These are phyloP conservation scores for Aspergillus funiculosus DNA, from an alignment of 495 filamentous ascomycete genomes.

Conservation along the genomic window DNA sequence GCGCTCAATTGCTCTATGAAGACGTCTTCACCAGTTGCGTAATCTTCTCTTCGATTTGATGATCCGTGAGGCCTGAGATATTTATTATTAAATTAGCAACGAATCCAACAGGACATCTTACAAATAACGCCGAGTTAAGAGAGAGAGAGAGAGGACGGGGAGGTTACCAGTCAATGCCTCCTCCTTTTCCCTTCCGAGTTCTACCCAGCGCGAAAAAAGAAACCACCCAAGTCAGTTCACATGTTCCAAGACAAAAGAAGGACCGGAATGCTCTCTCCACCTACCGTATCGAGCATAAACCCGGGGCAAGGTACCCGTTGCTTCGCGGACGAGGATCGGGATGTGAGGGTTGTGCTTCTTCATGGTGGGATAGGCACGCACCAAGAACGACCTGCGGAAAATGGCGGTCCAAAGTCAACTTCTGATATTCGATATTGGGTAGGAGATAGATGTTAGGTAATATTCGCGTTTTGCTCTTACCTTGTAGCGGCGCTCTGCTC, in stretches of 20 bases:
- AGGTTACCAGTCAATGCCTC: constrained; percentile 66
- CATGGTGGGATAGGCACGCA: constrained; percentile 93
- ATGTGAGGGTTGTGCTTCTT: constrained; percentile 97
- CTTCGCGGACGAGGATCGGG: constrained; percentile 92
- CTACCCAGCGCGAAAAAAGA: constrained; percentile 38
- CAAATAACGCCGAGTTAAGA: neutral
- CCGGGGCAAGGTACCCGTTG: constrained; percentile 68
- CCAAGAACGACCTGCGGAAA: constrained; percentile 69
- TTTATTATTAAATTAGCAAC: neutral
- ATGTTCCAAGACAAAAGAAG: neutral
- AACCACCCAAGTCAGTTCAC: neutral
- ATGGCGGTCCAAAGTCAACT: too few species aligned
- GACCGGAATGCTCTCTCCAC: constrained; percentile 21
- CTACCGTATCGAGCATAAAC: constrained; percentile 92
- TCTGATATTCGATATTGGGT: too few species aligned
- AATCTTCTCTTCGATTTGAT: constrained; percentile 87
- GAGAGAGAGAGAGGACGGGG: neutral
- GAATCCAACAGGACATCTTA: neutral
- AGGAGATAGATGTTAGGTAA: too few species aligned
- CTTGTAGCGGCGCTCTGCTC: constrained; percentile 81
- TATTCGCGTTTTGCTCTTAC: too few species aligned
- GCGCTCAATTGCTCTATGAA: constrained; percentile 27
- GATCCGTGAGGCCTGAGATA: constrained; percentile 69
- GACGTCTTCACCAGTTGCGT: constrained; percentile 68
- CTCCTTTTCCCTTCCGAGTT: constrained; percentile 82